Percentiles rank a stretch among this genome's conserved stretches.
Conservation (phyloP, 2,329 filamentous ascomycete genomes). For the Chaetomiaceae sp. region DNA sequence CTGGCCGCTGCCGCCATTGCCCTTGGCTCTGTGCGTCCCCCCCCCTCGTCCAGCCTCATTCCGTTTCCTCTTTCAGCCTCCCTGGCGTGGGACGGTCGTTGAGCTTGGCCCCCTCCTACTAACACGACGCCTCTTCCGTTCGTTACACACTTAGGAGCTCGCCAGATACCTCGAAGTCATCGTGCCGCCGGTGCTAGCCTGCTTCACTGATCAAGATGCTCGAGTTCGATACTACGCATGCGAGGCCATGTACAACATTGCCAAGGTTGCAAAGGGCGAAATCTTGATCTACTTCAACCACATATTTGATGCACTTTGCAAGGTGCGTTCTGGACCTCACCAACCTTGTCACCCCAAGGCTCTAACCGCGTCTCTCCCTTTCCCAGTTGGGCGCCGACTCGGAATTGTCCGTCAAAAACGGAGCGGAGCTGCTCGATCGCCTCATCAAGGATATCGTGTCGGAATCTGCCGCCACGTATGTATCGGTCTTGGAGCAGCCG, state of each 20-base stretch:
- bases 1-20: constrained; percentile 94
- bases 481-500: constrained; percentile 72
- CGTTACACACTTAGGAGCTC: constrained; percentile 61
- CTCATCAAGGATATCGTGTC: constrained; percentile 95
- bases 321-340: constrained; percentile 52
- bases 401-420: constrained; percentile 96
- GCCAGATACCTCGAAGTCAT: constrained; percentile 89
- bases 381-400: constrained; percentile 84
- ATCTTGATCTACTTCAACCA: constrained; percentile 97
- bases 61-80: not conserved
- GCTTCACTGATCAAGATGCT: constrained; percentile 97
- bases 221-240: constrained; percentile 96
- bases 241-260: constrained; percentile 99
- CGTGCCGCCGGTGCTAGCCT: constrained; percentile 91
- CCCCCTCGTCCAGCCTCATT: not conserved
- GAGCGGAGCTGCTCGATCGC: constrained; percentile 88
- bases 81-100: too few relatives aligned
- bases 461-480: constrained; percentile 90
- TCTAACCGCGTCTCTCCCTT: constrained; percentile 11
- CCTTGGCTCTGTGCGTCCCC: constrained; percentile 70
- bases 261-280: constrained; percentile 97
- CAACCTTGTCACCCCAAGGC: not conserved
- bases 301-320: constrained; percentile 95
- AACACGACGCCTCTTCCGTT: constrained; percentile 6
- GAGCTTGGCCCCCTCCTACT: constrained; percentile 2